Percentiles rank a stretch among this genome's conserved stretches.
phyloP scores from a whole-genome alignment of 2,329 filamentous ascomycete species.

The Xylaria multiplex region DNA sequence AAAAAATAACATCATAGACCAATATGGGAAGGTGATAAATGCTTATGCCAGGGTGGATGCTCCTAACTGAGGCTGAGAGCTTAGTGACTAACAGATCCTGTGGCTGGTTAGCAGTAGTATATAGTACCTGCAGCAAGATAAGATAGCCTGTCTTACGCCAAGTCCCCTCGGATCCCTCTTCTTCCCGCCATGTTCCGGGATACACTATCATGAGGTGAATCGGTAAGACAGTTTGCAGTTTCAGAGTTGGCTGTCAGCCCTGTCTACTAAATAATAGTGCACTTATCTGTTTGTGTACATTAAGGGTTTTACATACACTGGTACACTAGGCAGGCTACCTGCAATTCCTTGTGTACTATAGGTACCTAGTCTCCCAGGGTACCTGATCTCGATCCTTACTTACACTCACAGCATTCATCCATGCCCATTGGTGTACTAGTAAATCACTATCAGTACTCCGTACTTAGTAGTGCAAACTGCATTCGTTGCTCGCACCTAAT shows the following conservation, averaged over 20 bases:
- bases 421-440: neutral
- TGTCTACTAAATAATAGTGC: too few relatives aligned
- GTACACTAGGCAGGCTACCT: too few relatives aligned
- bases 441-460: neutral
- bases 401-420: neutral
- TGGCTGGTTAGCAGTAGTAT: too few relatives aligned
- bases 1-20: neutral
- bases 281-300: too few relatives aligned
- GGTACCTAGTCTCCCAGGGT: too few relatives aligned
- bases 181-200: neutral
- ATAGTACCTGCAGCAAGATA: neutral
- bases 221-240: too few relatives aligned
- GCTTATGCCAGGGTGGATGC: neutral
- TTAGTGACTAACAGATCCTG: too few relatives aligned
- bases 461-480: neutral
- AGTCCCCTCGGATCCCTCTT: neutral
- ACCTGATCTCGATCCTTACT: too few relatives aligned
- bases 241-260: too few relatives aligned
- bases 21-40: slow-evolving; percentile 8
- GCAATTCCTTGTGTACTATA: neutral
- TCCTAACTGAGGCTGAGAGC: too few relatives aligned
- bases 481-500: neutral
- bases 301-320: too few relatives aligned
- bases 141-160: neutral
- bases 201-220: too few relatives aligned